Conservation (phyloP, 768 basidiomycete species). For the Leucogyrophana mollusca region DNA sequence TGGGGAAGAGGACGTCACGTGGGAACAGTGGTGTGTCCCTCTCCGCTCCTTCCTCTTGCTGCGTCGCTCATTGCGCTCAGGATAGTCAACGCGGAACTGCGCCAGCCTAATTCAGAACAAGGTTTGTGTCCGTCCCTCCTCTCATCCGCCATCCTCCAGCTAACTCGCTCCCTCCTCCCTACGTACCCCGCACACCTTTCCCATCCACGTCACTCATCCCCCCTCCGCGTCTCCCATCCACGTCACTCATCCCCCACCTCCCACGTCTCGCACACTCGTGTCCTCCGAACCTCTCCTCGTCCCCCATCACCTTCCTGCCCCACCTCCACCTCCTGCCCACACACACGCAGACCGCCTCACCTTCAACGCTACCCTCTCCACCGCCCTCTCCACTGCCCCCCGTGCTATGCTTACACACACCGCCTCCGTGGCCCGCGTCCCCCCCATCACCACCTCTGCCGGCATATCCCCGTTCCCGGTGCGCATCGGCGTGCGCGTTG, state of each 20-base stretch:
- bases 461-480: too few relatives aligned
- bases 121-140: slow-evolving; percentile 41
- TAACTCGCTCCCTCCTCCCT: not conserved
- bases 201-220: too few relatives aligned
- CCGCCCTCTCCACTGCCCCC: slow-evolving; percentile 63
- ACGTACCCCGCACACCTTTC: too few relatives aligned
- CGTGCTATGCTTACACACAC: slow-evolving; percentile 77
- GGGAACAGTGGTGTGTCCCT: slow-evolving; percentile 82
- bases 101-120: slow-evolving; percentile 65
- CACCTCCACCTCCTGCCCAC: too few relatives aligned
- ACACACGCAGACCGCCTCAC: slow-evolving; percentile 57
- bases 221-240: too few relatives aligned
- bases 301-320: too few relatives aligned
- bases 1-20: slow-evolving; percentile 78
- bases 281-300: too few relatives aligned
- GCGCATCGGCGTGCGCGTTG: too few relatives aligned
- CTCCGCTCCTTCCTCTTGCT: not conserved
- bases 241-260: too few relatives aligned
- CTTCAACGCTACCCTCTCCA: too few relatives aligned
- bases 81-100: slow-evolving; percentile 78
- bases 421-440: slow-evolving; percentile 75
- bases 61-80: slow-evolving; percentile 36
- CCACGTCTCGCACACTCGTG: too few relatives aligned
- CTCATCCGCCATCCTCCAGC: not conserved
- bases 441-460: slow-evolving; percentile 70